Conservation (phyloP, 202 grass and related monocot species). For the Musa balbisiana region DNA sequence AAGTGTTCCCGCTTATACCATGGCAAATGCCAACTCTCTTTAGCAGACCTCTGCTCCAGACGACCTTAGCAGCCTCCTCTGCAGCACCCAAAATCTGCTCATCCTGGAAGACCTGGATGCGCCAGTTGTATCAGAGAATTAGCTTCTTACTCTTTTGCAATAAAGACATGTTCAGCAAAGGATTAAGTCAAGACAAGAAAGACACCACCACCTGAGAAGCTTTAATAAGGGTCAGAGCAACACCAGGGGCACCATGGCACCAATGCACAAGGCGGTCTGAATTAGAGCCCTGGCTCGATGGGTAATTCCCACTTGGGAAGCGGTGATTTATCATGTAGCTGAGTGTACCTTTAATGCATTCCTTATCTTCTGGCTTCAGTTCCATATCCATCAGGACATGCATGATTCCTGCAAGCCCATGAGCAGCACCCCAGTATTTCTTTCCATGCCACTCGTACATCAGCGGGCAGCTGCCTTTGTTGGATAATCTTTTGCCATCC, state of each 20-base stretch:
- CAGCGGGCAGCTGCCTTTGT: slow-evolving; percentile 19
- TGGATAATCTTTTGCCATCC: slow-evolving; percentile 27
- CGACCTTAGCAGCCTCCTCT: slow-evolving; percentile 59
- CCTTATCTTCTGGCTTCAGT: slow-evolving; percentile 44
- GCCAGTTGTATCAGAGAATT: no score
- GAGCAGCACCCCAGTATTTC: slow-evolving; percentile 84
- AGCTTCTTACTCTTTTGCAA: not conserved
- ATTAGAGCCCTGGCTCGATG: slow-evolving; percentile 56
- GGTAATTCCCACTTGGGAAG: slow-evolving; percentile 77
- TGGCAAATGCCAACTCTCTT: slow-evolving; percentile 90
- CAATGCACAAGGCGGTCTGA: slow-evolving; percentile 69
- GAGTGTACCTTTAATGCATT: slow-evolving; percentile 73
- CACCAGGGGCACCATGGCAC: slow-evolving; percentile 90
- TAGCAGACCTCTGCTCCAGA: slow-evolving; percentile 79
- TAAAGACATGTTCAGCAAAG: not conserved
- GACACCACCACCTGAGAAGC: slow-evolving; percentile 47
- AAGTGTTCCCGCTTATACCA: slow-evolving; percentile 76
- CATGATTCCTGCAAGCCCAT: slow-evolving; percentile 84
- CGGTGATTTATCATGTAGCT: slow-evolving; percentile 64
- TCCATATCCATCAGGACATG: slow-evolving; percentile 75
- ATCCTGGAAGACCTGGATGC: slow-evolving; percentile 70
- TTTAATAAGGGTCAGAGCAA: slow-evolving; percentile 65
- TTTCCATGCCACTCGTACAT: slow-evolving; percentile 73
- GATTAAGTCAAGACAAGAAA: no score
- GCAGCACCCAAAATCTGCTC: slow-evolving; percentile 58